A percentile compares a stretch with the other conserved stretches of the same genome.
Evolutionary conservation across 495 filamentous ascomycete species (phyloP).

Genomic region (Cetradonia linearis): DNA sequence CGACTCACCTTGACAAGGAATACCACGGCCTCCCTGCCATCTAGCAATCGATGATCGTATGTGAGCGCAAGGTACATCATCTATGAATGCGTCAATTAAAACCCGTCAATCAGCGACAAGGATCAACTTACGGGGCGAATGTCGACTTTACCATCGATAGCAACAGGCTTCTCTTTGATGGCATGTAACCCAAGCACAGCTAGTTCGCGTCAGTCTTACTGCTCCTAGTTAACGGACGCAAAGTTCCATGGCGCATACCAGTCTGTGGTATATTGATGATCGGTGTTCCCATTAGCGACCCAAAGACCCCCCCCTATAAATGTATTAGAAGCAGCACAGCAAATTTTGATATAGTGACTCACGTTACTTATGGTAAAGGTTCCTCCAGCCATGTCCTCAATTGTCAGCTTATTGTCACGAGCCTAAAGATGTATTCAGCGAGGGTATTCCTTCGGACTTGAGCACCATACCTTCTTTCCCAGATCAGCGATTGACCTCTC

Average conservation of each 20-base stretch:
- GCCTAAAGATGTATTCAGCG: conserved; percentile 43
- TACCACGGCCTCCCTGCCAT: conserved; percentile 91
- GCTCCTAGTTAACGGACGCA: neutral
- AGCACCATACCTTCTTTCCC: conserved; percentile 68
- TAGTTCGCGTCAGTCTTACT: conserved; percentile 26
- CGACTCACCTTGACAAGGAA: conserved; percentile 77
- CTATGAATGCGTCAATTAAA: conserved; percentile 28
- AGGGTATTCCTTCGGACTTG: neutral
- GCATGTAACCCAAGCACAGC: conserved; percentile 95
- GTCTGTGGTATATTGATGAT: conserved; percentile 98
- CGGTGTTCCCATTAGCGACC: conserved; percentile 90
- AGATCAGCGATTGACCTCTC: conserved; percentile 88
- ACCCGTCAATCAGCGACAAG: neutral
- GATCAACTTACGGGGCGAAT: conserved; percentile 59
- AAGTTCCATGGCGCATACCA: conserved; percentile 31
- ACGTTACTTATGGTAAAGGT: conserved; percentile 99
- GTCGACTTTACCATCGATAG: conserved; percentile 82
- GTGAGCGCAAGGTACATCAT: conserved; percentile 99
- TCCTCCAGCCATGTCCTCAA: conserved; percentile 98
- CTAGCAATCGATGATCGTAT: conserved; percentile 91
- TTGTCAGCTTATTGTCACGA: conserved; percentile 91
- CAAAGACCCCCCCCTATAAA: conserved; percentile 55
- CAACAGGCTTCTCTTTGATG: conserved; percentile 90
- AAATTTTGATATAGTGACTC: conserved; percentile 21
- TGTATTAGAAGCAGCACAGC: conserved; percentile 24